These are phyloP conservation scores for Torulaspora microellipsoides DNA, from an alignment of 805 yeast genomes.

Conservation along the genomic window DNA sequence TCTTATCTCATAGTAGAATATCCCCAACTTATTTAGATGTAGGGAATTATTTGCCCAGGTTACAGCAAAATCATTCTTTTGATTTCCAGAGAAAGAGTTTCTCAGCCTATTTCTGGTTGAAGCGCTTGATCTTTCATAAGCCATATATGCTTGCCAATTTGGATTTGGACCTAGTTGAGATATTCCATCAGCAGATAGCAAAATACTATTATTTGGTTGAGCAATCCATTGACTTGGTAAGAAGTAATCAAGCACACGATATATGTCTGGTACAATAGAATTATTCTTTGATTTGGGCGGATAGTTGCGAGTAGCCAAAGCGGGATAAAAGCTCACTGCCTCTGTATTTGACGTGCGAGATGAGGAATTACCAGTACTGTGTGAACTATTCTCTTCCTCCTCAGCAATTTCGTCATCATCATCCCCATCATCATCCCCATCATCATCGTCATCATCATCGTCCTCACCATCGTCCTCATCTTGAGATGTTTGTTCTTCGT, in stretches of 20 bases:
- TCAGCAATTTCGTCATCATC: constrained; percentile 10
- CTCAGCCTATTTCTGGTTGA: constrained; percentile 22
- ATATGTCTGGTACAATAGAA: constrained; percentile 21
- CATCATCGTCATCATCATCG: constrained; percentile 13
- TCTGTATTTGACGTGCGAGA: constrained; percentile 9
- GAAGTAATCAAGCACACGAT: constrained; percentile 25
- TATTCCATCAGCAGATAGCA: constrained; percentile 29
- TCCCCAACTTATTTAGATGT: constrained; percentile 20
- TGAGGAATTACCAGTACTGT: constrained; percentile 3
- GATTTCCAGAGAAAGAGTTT: constrained; percentile 15
- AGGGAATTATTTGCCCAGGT: constrained; percentile 30
- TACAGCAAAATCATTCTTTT: constrained; percentile 25
- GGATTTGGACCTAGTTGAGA: constrained; percentile 26
- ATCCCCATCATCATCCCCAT: constrained; percentile 10
- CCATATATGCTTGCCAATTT: constrained; percentile 23
- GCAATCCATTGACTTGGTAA: constrained; percentile 30
- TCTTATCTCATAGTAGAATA: constrained; percentile 31
- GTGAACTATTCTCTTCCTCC: constrained; percentile 6
- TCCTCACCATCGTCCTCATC: constrained; percentile 15
- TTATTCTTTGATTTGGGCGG: constrained; percentile 18
- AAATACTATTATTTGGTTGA: constrained; percentile 25
- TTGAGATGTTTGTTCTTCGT: constrained; percentile 7
- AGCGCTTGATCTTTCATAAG: constrained; percentile 19
- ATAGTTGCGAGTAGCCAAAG: constrained; percentile 10
- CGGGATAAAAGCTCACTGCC: constrained; percentile 13